Evolutionary conservation across 768 basidiomycete genomes (phyloP), one percentile per base, ranked within the genome.

Genomic region (Hypholoma sublateritium): DNA sequence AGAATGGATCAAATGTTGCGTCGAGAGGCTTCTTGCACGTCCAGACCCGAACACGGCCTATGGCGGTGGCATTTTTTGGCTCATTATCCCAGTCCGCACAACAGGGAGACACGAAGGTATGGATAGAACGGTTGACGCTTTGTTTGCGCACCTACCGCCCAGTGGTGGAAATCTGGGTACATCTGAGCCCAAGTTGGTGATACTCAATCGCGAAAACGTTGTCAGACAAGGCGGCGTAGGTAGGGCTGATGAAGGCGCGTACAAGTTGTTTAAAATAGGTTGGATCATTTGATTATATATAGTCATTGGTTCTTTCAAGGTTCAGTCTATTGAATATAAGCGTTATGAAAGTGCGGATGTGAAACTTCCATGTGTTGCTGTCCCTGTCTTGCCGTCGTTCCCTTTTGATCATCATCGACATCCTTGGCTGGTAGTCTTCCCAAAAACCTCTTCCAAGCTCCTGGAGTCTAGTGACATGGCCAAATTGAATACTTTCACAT

Each of bases 241-340:
- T 46, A 74, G 87, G 58, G 85, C 81, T 50, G 84, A 90, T 67
- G 88, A 93, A 72, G 77, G 77, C 57, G 83, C 82, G 24, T 94
- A 93, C 65, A 77, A 69, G 61, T 65, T 89, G 55, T 91, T 83
- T 65, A 79, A 82, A 73, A 88, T 93, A 69, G 85, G 84, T n/a
- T 92, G 90, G 89, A 69, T 72, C 34, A 58, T 52, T 53, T 53
- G 36, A 51, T 36, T 46, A 22, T 37, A 51, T 17, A 17, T 14
- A 34, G 17, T 35, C 52, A 35, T 32, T 44, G 44, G 51, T 7
- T 25, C 12, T 11, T 34, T 4, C n/a, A n/a, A n/a, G 25, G 36
- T 53, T 28, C 43, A 16, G 7, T 53, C 36, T 21, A 17, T 44
- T 11, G 7, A 17, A 44, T 21, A 11, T 44, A 21, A n/a, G 14